Base-by-base conservation (phyloP, 2,329 filamentous ascomycete species). In the Diaporthe citriasiana region DNA sequence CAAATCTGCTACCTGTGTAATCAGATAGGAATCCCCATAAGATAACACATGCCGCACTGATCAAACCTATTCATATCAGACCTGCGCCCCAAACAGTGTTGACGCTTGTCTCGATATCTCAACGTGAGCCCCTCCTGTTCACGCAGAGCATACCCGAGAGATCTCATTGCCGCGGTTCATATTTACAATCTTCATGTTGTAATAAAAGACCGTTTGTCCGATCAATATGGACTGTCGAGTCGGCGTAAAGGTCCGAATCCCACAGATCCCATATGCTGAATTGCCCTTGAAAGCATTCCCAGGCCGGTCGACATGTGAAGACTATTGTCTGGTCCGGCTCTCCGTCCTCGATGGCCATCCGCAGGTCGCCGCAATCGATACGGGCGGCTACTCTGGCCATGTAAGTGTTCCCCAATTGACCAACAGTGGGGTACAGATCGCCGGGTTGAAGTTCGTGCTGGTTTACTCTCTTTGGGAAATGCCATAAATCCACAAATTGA, bases 11-110 rank as follows among this genome's bases (percentile, higher is more conserved):
- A n/a, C 74, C 74, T 3, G 77, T 78, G 42, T 74, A 77, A 53
- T 80, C 79, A 13, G 78, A 76, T 22, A 77, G 38, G 25, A 79
- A 80, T 1, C 79, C 79, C 75, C 76, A 77, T 3, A 75, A 25
- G 45, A 77, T 55, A 7, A 76, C 56, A 53, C 75, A 77, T 55
- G 74, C 71, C 19, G 71, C 75, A 47, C 65, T 75, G 45, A 80
- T 79, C 35, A 79, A 13, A 15, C 3, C 60, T 10, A 3, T 25
- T 25, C 2, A 38, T 19, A 66, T 35, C 19, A 47, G 17, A 60
- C 59, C 27, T 47, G 10, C 27, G 15, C 25, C 3, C 57, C 17
- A 17, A 63, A 60, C 25, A 25, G 7, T 27, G 4, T 4, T 42
- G 17, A n/a, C 0, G 1, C 57, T 22, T 22, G 9, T 22, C 17